phyloP scores from a whole-genome alignment of 106 monocot genomes.

The Acorus calamus region DNA sequence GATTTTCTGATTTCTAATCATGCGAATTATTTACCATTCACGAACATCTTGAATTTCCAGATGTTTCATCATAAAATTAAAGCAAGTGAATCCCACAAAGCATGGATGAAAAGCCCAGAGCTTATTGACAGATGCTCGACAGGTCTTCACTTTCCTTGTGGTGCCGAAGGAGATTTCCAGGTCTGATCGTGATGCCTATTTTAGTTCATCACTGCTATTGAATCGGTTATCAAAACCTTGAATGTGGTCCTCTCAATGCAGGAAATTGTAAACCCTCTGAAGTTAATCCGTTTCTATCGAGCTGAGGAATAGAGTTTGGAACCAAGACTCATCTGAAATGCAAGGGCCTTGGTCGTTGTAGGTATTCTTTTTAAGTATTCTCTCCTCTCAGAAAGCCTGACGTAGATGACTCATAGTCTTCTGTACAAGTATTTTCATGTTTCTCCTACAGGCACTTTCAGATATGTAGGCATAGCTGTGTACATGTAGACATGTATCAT shows the following conservation, averaged over 20 bases:
- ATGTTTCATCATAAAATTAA: slow-evolving; percentile 66
- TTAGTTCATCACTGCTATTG: not conserved
- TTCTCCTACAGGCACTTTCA: no score
- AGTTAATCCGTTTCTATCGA: slow-evolving; percentile 65
- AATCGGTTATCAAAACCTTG: not conserved
- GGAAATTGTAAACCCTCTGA: slow-evolving; percentile 47
- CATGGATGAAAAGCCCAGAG: slow-evolving; percentile 86
- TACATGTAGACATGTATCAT: no score
- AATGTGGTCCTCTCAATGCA: slow-evolving; percentile 5
- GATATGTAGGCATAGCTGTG: no score
- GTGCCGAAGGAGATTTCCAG: slow-evolving; percentile 23
- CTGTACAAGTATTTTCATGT: no score
- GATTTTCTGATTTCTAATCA: no score
- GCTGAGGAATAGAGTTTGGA: slow-evolving; percentile 18
- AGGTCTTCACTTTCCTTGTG: slow-evolving; percentile 48
- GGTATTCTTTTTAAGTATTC: no score
- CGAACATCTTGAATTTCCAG: slow-evolving; percentile 17
- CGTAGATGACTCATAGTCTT: no score
- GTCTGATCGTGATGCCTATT: slow-evolving; percentile 9
- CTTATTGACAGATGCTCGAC: slow-evolving; percentile 66
- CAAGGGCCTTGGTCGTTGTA: not conserved
- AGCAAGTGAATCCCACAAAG: slow-evolving; percentile 47
- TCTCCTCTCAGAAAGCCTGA: no score
- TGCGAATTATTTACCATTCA: no score
- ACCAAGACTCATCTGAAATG: not conserved